These are phyloP conservation scores for Coccomyxa sp. DNA, from an alignment of 139 green algal species.

Conservation along the genomic window DNA sequence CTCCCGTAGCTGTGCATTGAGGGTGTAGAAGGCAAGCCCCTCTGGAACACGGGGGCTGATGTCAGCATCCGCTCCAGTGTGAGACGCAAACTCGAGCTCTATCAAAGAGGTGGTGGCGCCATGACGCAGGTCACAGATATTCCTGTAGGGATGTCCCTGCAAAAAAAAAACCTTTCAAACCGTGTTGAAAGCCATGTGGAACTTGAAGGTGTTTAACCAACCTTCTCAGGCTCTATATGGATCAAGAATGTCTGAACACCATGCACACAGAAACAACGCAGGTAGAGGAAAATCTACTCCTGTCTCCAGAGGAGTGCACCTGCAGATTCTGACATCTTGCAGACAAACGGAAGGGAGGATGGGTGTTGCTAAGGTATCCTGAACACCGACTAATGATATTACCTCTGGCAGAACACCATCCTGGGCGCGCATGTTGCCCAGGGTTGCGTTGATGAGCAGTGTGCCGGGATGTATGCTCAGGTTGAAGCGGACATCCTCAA, in stretches of 20 bases:
- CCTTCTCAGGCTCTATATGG: neutral
- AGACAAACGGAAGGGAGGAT: too few relatives aligned
- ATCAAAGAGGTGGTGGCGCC: conserved; percentile 63
- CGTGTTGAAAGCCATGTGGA: neutral
- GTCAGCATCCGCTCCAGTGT: conserved; percentile 26
- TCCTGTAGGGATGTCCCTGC: conserved; percentile 52
- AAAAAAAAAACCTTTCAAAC: neutral
- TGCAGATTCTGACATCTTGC: too few relatives aligned
- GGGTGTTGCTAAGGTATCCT: too few relatives aligned
- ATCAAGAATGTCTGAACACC: neutral
- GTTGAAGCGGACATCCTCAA: conserved; percentile 53
- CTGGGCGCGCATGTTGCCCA: conserved; percentile 70
- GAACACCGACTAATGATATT: neutral
- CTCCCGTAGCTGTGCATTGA: conserved; percentile 59
- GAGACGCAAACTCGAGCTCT: conserved; percentile 49
- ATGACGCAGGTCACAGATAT: conserved; percentile 41
- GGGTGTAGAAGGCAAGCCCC: conserved; percentile 52
- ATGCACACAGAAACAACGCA: neutral
- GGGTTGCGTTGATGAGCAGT: conserved; percentile 24
- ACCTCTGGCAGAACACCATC: conserved; percentile 47
- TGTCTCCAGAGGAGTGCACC: too few relatives aligned
- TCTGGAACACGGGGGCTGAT: conserved; percentile 42
- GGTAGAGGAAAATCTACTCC: too few relatives aligned
- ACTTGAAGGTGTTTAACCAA: neutral
- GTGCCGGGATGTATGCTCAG: conserved; percentile 39